These are phyloP conservation scores for Podaxis sp. DNA, from an alignment of 768 basidiomycete species.

Conservation along the genomic window DNA sequence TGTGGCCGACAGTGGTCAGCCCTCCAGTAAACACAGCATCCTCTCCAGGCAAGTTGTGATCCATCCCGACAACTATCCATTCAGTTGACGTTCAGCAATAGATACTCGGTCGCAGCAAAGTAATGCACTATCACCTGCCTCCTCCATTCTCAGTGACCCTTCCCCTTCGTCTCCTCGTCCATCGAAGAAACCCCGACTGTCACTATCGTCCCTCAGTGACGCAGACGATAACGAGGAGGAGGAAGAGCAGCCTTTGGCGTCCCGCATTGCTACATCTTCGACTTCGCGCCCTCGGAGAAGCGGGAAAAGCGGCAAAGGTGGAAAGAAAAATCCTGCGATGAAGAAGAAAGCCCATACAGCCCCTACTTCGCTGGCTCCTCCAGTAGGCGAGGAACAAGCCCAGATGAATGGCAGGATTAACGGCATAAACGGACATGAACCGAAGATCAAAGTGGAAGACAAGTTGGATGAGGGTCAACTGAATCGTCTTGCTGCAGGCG, in stretches of 20 bases:
- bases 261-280: slow-evolving; percentile 28
- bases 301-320: slow-evolving; percentile 48
- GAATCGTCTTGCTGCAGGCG: slow-evolving; percentile 72
- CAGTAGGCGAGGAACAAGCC: slow-evolving; percentile 31
- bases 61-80: slow-evolving; percentile 5
- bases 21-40: slow-evolving; percentile 40
- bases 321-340: slow-evolving; percentile 56
- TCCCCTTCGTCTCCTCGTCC: slow-evolving; percentile 41
- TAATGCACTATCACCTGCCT: slow-evolving; percentile 38
- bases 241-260: slow-evolving; percentile 58
- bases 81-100: slow-evolving; percentile 16
- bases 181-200: slow-evolving; percentile 49
- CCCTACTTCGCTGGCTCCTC: slow-evolving; percentile 39
- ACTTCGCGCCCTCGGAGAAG: slow-evolving; percentile 31
- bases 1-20: slow-evolving; percentile 41
- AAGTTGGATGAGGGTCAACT: slow-evolving; percentile 77
- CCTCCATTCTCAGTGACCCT: slow-evolving; percentile 46
- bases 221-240: slow-evolving; percentile 44
- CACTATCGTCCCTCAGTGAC: slow-evolving; percentile 50
- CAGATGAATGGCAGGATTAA: slow-evolving; percentile 37
- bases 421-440: slow-evolving; percentile 40
- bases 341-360: slow-evolving; percentile 55
- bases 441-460: slow-evolving; percentile 69
- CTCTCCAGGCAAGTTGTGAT: slow-evolving; percentile 44
- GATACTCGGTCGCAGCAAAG: slow-evolving; percentile 25